A percentile compares a stretch with the other conserved stretches of the same genome.
These are phyloP conservation scores for Furcasterigmium furcatum DNA, from an alignment of 2,329 filamentous ascomycete species.

Conservation along the genomic window DNA sequence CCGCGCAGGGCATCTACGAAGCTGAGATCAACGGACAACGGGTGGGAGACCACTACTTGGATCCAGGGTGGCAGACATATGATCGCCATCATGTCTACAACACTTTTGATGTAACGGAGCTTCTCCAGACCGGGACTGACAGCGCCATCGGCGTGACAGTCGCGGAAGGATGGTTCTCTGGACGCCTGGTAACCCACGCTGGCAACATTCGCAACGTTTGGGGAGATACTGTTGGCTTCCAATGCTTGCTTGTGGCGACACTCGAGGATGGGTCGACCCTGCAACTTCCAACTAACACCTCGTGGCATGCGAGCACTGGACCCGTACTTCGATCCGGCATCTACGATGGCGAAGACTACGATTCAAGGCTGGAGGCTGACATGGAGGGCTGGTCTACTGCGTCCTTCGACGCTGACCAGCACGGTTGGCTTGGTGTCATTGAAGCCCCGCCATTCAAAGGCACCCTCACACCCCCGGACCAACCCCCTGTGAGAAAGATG, in stretches of 20 bases:
- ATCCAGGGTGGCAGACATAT: slow-evolving; percentile 53
- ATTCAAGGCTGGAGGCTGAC: slow-evolving; percentile 29
- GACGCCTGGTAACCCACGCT: slow-evolving; percentile 28
- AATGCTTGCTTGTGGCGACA: slow-evolving; percentile 33
- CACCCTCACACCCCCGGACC: slow-evolving; percentile 34
- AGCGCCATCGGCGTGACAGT: slow-evolving; percentile 33
- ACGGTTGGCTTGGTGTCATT: background rate
- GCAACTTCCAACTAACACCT: slow-evolving; percentile 28
- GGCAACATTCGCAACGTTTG: slow-evolving; percentile 29
- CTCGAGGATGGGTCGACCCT: slow-evolving; percentile 23
- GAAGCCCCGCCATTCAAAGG: slow-evolving; percentile 18
- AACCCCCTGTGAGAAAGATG: slow-evolving; percentile 38
- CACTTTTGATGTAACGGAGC: slow-evolving; percentile 45
- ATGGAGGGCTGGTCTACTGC: slow-evolving; percentile 19
- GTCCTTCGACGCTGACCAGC: slow-evolving; percentile 10
- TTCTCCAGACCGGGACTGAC: slow-evolving; percentile 28
- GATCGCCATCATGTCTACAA: slow-evolving; percentile 48
- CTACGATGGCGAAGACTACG: slow-evolving; percentile 53
- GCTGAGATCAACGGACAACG: slow-evolving; percentile 42
- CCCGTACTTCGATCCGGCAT: slow-evolving; percentile 36
- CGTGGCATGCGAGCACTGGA: slow-evolving; percentile 28
- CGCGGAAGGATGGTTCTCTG: slow-evolving; percentile 47
- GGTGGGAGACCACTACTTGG: slow-evolving; percentile 36
- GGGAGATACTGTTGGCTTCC: slow-evolving; percentile 33
- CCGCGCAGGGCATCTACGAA: slow-evolving; percentile 40